These are phyloP conservation scores for Bretschneidera sinensis DNA, from an alignment of 345 rosid species.

Conservation along the genomic window DNA sequence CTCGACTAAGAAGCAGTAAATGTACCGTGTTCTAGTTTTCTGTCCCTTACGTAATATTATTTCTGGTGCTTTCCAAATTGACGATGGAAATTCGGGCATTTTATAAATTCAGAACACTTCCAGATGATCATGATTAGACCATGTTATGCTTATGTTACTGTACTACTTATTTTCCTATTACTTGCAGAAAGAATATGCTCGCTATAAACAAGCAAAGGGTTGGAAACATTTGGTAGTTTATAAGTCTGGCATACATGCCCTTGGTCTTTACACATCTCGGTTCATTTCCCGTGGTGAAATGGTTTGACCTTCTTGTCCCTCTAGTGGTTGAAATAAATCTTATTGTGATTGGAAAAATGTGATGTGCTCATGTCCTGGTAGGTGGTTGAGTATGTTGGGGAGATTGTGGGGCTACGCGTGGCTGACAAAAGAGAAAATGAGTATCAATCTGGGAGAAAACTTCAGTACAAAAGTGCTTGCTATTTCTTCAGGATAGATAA, in stretches of 20 bases:
- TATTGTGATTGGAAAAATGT: conserved; percentile 9
- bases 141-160: not conserved
- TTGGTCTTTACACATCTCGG: conserved; percentile 53
- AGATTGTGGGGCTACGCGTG: conserved; percentile 47
- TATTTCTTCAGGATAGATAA: conserved; percentile 60
- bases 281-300: conserved; percentile 51
- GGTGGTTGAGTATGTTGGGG: conserved; percentile 63
- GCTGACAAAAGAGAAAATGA: conserved; percentile 52
- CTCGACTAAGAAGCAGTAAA: too few relatives aligned
- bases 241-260: conserved; percentile 59
- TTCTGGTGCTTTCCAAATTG: not conserved
- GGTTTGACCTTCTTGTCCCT: conserved; percentile 34
- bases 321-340: not conserved
- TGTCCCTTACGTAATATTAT: too few relatives aligned
- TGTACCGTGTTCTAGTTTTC: too few relatives aligned
- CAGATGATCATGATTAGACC: conserved; percentile 1
- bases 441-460: conserved; percentile 44
- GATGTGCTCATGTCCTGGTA: conserved; percentile 8
- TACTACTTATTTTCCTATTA: not conserved
- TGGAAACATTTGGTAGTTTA: conserved; percentile 58
- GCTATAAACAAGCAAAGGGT: conserved; percentile 43
- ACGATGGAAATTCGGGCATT: not conserved
- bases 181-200: conserved; percentile 52
- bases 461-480: conserved; percentile 57
- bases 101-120: not conserved